Conservation (phyloP, 2,329 filamentous ascomycete genomes). For the Cadophora malorum region DNA sequence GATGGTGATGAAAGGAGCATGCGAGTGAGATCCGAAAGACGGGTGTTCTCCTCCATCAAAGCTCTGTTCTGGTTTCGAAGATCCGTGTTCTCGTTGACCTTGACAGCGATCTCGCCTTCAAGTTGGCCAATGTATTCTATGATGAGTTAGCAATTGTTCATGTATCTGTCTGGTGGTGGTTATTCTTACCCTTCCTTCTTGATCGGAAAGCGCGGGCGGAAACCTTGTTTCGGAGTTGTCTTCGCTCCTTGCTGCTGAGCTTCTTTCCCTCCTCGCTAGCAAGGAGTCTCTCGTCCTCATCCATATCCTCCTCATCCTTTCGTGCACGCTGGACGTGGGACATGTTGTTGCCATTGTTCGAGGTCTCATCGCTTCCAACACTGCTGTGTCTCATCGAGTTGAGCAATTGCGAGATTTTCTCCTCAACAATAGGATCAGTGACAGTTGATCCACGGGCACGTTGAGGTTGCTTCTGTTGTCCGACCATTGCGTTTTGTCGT, state of each 20-base stretch:
- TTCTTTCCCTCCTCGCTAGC: conserved; percentile 99
- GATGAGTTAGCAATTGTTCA: conserved; percentile 55
- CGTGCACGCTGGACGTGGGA: conserved; percentile 75
- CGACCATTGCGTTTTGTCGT: conserved; percentile 48
- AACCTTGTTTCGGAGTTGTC: conserved; percentile 98
- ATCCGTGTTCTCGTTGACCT: conserved; percentile 82
- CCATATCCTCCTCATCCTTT: conserved; percentile 99
- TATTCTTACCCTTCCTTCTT: conserved; percentile 86
- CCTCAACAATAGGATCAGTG: conserved; percentile 78
- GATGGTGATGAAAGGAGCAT: conserved; percentile 82
- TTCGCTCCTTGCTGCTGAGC: conserved; percentile 95
- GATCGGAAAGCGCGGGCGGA: conserved; percentile 97
- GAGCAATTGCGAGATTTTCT: conserved; percentile 91
- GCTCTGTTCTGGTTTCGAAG: conserved; percentile 82
- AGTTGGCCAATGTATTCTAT: conserved; percentile 96
- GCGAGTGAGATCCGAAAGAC: conserved; percentile 77
- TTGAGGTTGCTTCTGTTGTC: conserved; percentile 54
- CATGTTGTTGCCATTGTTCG: conserved; percentile 55
- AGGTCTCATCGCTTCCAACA: conserved; percentile 56
- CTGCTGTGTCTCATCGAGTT: conserved; percentile 84
- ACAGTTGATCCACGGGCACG: conserved; percentile 46
- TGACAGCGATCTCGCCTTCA: conserved; percentile 84
- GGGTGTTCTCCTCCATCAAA: conserved; percentile 84
- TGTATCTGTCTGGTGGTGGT: conserved; percentile 17
- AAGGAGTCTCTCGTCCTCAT: conserved; percentile 91